Base-by-base conservation (phyloP, 305 asterid species). In the Plantago lanceolata region DNA sequence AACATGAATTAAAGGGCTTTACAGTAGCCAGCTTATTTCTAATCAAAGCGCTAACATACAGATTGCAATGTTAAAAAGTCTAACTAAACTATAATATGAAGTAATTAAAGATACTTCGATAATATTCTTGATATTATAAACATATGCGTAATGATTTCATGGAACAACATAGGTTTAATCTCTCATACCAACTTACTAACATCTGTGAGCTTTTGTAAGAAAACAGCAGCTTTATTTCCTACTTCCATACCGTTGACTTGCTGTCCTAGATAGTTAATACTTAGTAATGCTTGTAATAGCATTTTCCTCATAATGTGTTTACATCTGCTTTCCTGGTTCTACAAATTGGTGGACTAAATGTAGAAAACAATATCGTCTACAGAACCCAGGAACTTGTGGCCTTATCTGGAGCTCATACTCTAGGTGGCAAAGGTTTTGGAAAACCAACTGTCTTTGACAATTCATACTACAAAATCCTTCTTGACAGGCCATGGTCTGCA, bases 391-490 rank as follows among this genome's bases (percentile, higher is more conserved):
- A 92, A 66, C 96, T 89, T 17, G 95, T 92, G 75, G 98, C 93
- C 20, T 69, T 86, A 67, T 89, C 96, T 37, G 98, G 98, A 69
- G 98, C 96, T 49, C 98, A 89, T 78, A 92, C 96, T 20, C 68
- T 89, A 53, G 98, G 98, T 69, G 71, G 73, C 77, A 89, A 92
- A 89, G 98, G 98, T 61, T 92, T 92, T 24, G 98, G 96, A 73
- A 79, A 61, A 73, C 96, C 98, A 54, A 45, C 35, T 11, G 83
- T 76, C 69, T 92, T 92, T 55, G 98, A 89, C 73, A 85, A 92
- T 74, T 83, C 95, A 15, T 92, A 92, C 81, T 92, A 78, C 81
- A 85, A 77, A 75, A 81, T 92, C 56, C 95, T 91, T 67, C 78
- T 84, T 60, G 82, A 86, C 78, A 92, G 86, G 79, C 89, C 98